Evolutionary conservation across 176 grass and related monocot genomes (phyloP).

Genomic region (Oryza nivara): DNA sequence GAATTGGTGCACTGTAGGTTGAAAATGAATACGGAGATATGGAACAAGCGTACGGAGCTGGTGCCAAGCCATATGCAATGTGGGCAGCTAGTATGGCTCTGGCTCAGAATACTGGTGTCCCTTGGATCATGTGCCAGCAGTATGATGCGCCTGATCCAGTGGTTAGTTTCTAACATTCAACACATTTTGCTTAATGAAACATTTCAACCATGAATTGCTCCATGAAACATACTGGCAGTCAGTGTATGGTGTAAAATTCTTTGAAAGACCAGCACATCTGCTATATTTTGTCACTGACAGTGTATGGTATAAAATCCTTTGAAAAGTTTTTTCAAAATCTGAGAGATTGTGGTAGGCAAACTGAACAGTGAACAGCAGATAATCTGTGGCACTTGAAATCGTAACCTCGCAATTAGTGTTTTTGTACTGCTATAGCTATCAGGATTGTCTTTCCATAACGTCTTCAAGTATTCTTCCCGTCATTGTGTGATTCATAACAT

Average conservation of each 20-base stretch:
- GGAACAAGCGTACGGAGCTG: slow-evolving; percentile 59
- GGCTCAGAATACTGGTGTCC: slow-evolving; percentile 77
- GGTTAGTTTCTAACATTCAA: slow-evolving; percentile 53
- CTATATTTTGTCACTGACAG: background rate
- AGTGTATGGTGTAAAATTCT: background rate
- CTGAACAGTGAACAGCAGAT: background rate
- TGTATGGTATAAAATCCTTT: background rate
- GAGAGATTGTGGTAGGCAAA: background rate
- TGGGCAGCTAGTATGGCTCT: slow-evolving; percentile 96
- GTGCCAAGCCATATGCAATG: slow-evolving; percentile 73
- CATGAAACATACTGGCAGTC: background rate
- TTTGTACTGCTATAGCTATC: background rate
- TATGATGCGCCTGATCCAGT: slow-evolving; percentile 81
- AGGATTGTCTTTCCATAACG: background rate
- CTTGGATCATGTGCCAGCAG: slow-evolving; percentile 97
- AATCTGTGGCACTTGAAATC: background rate
- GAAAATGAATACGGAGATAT: slow-evolving; percentile 89
- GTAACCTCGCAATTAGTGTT: background rate
- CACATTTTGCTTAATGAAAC: background rate
- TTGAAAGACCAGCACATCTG: background rate
- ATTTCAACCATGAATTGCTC: background rate
- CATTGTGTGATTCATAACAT: slow-evolving; percentile 11
- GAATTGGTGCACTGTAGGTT: slow-evolving; percentile 51
- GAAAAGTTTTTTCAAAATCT: background rate
- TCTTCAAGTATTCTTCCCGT: background rate